A percentile compares a stretch with the other conserved stretches of the same genome.
Evolutionary conservation across 1,284 basidiomycete genomes (phyloP).

Genomic region (Trametes hirsuta): DNA sequence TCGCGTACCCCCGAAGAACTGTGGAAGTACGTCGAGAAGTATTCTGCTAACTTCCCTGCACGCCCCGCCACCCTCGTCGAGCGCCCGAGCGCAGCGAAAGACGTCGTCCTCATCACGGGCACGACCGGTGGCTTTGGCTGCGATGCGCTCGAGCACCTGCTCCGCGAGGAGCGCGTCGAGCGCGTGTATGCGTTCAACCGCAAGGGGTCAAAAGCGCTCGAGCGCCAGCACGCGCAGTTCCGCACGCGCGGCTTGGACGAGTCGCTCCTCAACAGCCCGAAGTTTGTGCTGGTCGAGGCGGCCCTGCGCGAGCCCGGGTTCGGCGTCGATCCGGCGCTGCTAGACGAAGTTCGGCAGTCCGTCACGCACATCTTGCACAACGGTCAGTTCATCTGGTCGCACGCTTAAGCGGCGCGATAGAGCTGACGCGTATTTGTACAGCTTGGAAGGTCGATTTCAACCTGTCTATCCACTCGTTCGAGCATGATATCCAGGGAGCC

Average conservation of each 20-base stretch:
- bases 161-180: slow-evolving; percentile 17
- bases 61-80: not conserved
- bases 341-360: slow-evolving; percentile 34
- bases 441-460: slow-evolving; percentile 44
- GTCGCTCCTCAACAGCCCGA: slow-evolving; percentile 29
- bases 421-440: not conserved
- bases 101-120: slow-evolving; percentile 32
- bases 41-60: slow-evolving; percentile 13
- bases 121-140: slow-evolving; percentile 31
- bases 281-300: slow-evolving; percentile 39
- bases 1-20: slow-evolving; percentile 20
- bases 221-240: slow-evolving; percentile 37
- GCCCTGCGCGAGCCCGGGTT: slow-evolving; percentile 33
- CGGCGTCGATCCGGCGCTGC: slow-evolving; percentile 32
- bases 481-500: slow-evolving; percentile 22
- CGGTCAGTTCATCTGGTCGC: slow-evolving; percentile 28
- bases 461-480: slow-evolving; percentile 27
- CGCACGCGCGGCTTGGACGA: slow-evolving; percentile 33
- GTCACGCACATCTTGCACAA: slow-evolving; percentile 38
- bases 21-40: slow-evolving; percentile 12
- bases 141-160: slow-evolving; percentile 24
- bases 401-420: too few species aligned
- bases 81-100: not conserved
- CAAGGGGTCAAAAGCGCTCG: slow-evolving; percentile 3
- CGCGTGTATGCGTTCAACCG: slow-evolving; percentile 30